Evolutionary conservation across 1,284 basidiomycete species (phyloP).

Genomic region (Pseudozyma sp.): DNA sequence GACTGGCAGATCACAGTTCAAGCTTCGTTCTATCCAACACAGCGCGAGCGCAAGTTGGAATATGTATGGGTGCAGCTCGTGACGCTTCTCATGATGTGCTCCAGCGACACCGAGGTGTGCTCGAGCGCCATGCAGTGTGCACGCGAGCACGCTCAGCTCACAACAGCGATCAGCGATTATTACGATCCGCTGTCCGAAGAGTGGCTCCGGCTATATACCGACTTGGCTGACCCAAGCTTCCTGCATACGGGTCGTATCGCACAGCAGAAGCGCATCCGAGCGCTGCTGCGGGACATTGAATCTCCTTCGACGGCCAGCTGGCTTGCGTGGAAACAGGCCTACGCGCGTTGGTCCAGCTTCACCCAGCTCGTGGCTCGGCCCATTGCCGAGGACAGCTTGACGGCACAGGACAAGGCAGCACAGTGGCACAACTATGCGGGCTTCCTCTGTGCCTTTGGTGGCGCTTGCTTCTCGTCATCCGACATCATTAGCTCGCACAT

Average conservation of each 20-base stretch:
- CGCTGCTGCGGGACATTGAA: constrained; percentile 76
- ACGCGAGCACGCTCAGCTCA: constrained; percentile 33
- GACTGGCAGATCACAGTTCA: constrained; percentile 16
- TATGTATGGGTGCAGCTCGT: constrained; percentile 42
- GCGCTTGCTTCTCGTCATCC: constrained; percentile 72
- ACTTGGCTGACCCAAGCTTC: constrained; percentile 49
- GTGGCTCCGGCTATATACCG: constrained; percentile 47
- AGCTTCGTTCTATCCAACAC: constrained; percentile 34
- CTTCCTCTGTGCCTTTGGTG: constrained; percentile 81
- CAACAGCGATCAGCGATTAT: constrained; percentile 17
- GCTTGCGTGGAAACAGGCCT: constrained; percentile 84
- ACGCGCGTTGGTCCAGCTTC: constrained; percentile 76
- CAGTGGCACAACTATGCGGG: constrained; percentile 89
- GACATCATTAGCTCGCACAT: constrained; percentile 18
- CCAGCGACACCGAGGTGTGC: constrained; percentile 61
- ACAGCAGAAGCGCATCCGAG: constrained; percentile 83
- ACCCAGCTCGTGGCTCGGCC: constrained; percentile 50
- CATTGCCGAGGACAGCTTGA: constrained; percentile 75
- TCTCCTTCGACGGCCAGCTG: constrained; percentile 77
- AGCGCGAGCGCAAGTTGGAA: constrained; percentile 37
- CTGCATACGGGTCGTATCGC: constrained; percentile 74
- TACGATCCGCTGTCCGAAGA: constrained; percentile 42
- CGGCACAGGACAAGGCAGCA: constrained; percentile 59
- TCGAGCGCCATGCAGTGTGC: constrained; percentile 53
- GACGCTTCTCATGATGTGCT: constrained; percentile 58